Evolutionary conservation across 148 eudicot species (phyloP), one percentile per base, ranked within the genome.

Genomic region (Salicornia ramosissima): DNA sequence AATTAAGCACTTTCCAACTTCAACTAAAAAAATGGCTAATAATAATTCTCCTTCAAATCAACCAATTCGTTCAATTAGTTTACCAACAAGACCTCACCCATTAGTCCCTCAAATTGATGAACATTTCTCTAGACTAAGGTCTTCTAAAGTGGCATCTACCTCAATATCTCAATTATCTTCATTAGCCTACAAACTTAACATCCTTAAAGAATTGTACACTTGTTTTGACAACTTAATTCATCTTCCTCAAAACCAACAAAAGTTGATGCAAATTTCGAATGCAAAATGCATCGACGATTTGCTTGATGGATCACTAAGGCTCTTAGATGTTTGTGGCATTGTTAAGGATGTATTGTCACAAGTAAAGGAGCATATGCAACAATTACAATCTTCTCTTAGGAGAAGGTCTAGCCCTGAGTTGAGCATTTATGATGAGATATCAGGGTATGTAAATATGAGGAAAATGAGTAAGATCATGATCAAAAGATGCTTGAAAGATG

Each of bases 281-380:
- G 77, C 64, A 0, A 63, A 34, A 50, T 11, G 51, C 19, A 39
- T 70, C 60, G 80, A 80, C 0, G 75, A 80, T 61, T 21, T 78
- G 40, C 63, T 83, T 13, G 77, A 81, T 29, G 80, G 73, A 6
- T 74, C 79, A 26, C 62, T 84, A 28, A 73, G 68, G 70, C 76
- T 83, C 25, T 68, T 83, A 71, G 87, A 83, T 65, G 78, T 65
- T 0, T 80, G 84, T 66, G 68, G 74, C 64, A 76, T 71, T 62
- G 74, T 30, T 25, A 83, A 45, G 69, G 83, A 83, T 72, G 62
- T 72, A 8, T 54, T 83, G 63, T 77, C 79, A 66, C 79, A 68
- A n/a, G 63, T 56, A 18, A 83, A 71, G 68, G 79, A 75, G 22
- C 36, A 64, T 21, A 36, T 71, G n/a, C 83, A 80, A 72, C 72